Evolutionary conservation across 208 protist species (phyloP).

Genomic region (Leishmania turanica): DNA sequence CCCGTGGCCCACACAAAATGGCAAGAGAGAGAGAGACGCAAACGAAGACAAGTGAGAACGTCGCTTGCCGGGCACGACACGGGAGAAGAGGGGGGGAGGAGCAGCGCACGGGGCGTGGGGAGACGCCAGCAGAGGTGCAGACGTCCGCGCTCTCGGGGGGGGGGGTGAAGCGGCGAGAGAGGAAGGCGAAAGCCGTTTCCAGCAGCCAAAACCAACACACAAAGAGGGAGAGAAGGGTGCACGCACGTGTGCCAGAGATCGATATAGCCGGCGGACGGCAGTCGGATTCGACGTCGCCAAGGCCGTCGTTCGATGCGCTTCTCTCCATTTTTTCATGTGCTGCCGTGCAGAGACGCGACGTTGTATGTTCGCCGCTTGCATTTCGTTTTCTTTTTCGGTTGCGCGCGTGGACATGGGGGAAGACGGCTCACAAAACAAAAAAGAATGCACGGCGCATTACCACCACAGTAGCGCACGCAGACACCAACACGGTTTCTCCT

Average conservation of each 20-base stretch:
- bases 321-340: neutral
- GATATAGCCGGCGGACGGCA: too few relatives aligned
- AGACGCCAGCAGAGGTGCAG: neutral
- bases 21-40: neutral
- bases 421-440: too few relatives aligned
- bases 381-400: neutral
- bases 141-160: too few relatives aligned
- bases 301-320: neutral
- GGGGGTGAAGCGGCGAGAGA: neutral
- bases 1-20: neutral
- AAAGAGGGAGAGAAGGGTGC: neutral
- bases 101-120: neutral
- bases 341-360: neutral
- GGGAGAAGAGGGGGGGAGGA: neutral
- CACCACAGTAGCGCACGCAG: neutral
- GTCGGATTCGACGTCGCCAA: too few relatives aligned
- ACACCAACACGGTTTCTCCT: neutral
- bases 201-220: neutral
- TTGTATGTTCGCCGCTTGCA: neutral
- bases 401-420: too few relatives aligned
- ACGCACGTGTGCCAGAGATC: neutral
- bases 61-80: too few relatives aligned
- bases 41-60: neutral
- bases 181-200: neutral
- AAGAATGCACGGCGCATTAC: neutral